Conservation (phyloP, 2,329 filamentous ascomycete species). For the Pseudogymnoascus sp. region DNA sequence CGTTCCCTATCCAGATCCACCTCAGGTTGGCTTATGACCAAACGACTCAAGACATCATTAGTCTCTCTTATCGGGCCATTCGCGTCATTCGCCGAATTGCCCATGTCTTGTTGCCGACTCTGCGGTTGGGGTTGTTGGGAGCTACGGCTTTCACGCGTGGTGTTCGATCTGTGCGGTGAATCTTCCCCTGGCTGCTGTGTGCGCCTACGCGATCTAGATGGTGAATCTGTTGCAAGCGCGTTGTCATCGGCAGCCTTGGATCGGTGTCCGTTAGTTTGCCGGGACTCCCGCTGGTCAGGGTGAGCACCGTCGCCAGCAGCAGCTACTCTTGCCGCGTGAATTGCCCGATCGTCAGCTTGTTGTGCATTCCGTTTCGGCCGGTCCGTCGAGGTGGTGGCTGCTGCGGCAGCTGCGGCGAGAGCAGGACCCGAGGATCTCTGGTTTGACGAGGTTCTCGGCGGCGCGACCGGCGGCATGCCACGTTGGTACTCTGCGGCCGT, state of each 20-base stretch:
- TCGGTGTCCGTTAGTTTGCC: slow-evolving; percentile 37
- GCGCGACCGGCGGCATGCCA: slow-evolving; percentile 65
- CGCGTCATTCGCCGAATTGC: slow-evolving; percentile 37
- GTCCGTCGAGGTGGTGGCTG: slow-evolving; percentile 13
- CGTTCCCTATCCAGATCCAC: slow-evolving; percentile 67
- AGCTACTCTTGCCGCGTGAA: slow-evolving; percentile 26
- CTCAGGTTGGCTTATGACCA: slow-evolving; percentile 69
- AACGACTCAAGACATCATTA: slow-evolving; percentile 70
- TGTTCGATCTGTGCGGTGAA: slow-evolving; percentile 35
- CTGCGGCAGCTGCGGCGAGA: slow-evolving; percentile 31
- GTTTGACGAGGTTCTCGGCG: slow-evolving; percentile 75
- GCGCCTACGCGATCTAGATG: slow-evolving; percentile 41
- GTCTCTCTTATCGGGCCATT: slow-evolving; percentile 65
- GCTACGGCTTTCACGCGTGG: slow-evolving; percentile 36
- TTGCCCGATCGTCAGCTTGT: slow-evolving; percentile 26
- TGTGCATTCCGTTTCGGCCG: slow-evolving; percentile 27
- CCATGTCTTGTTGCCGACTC: slow-evolving; percentile 28
- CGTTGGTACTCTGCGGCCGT: slow-evolving; percentile 44
- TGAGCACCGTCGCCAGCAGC: slow-evolving; percentile 29
- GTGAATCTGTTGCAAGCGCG: slow-evolving; percentile 28
- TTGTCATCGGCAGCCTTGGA: slow-evolving; percentile 27
- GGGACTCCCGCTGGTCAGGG: slow-evolving; percentile 33
- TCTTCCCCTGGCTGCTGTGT: slow-evolving; percentile 38
- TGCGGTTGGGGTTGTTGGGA: slow-evolving; percentile 28
- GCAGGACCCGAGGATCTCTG: slow-evolving; percentile 40